phyloP scores from a whole-genome alignment of 768 basidiomycete genomes.

The Lactifluus volemus region DNA sequence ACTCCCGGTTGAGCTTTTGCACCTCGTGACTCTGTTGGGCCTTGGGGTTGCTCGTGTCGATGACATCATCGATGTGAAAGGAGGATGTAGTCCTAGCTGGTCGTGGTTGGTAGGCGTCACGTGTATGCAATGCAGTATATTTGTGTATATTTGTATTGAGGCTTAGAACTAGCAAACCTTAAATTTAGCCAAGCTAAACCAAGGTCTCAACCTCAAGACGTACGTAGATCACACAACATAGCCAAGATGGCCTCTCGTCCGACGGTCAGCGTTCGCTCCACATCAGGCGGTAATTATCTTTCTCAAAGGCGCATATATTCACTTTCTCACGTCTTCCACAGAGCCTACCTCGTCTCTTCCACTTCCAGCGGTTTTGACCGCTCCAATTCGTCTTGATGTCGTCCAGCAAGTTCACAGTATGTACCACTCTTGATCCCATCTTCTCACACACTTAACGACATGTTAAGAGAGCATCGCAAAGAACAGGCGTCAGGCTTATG shows the following conservation, averaged over 20 bases:
- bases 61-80: too few species aligned
- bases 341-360: slow-evolving; percentile 85
- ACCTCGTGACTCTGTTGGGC: too few species aligned
- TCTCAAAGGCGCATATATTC: neutral
- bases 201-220: neutral
- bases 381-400: slow-evolving; percentile 97
- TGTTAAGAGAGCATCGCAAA: slow-evolving; percentile 87
- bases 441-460: neutral
- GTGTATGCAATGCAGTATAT: neutral
- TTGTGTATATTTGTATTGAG: slow-evolving; percentile 9
- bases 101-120: neutral
- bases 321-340: slow-evolving; percentile 23
- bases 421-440: slow-evolving; percentile 28
- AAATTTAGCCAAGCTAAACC: neutral
- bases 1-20: too few species aligned
- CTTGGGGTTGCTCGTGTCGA: too few species aligned
- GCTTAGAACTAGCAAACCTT: slow-evolving; percentile 22
- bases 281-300: slow-evolving; percentile 53
- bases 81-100: too few species aligned
- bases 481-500: slow-evolving; percentile 95
- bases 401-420: slow-evolving; percentile 98
- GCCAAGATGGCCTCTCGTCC: slow-evolving; percentile 81
- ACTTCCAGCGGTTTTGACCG: slow-evolving; percentile 93
- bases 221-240: neutral
- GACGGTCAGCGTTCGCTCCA: slow-evolving; percentile 76